Evolutionary conservation across 2,329 filamentous ascomycete species (phyloP).

Genomic region (Neofusicoccum cordaticola): DNA sequence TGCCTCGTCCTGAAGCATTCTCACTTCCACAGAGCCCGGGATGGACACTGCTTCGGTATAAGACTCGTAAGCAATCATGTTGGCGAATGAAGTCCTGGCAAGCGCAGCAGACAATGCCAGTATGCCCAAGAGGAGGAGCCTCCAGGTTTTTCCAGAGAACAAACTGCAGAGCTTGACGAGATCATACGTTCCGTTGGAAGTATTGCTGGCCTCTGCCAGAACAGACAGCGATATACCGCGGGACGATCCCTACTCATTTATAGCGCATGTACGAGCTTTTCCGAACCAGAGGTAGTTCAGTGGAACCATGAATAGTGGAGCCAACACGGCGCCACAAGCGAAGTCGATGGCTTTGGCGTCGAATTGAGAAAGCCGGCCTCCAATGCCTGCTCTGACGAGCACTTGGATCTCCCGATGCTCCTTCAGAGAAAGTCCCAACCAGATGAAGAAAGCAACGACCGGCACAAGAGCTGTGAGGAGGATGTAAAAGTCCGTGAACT

Average conservation of each 20-base stretch:
- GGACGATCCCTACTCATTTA: conserved; percentile 17
- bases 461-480: no score
- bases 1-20: no score
- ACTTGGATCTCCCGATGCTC: no score
- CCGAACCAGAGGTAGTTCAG: conserved; percentile 21
- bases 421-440: no score
- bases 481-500: no score
- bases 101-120: conserved; percentile 17
- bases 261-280: conserved; percentile 20
- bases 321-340: conserved; percentile 20
- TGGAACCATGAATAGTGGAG: conserved; percentile 18
- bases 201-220: conserved; percentile 17
- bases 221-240: conserved; percentile 10
- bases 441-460: no score
- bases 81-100: conserved; percentile 16
- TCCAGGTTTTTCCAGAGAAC: conserved; percentile 10
- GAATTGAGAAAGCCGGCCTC: conserved; percentile 20
- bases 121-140: conserved; percentile 9
- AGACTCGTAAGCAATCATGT: conserved; percentile 20
- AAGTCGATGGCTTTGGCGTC: conserved; percentile 23
- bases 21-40: background rate
- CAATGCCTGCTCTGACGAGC: conserved; percentile 4
- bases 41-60: background rate
- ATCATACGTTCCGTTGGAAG: conserved; percentile 16
- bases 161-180: conserved; percentile 17